These are phyloP conservation scores for Nicotiana benthamiana DNA, from an alignment of 257 asterid genomes.

Conservation along the genomic window DNA sequence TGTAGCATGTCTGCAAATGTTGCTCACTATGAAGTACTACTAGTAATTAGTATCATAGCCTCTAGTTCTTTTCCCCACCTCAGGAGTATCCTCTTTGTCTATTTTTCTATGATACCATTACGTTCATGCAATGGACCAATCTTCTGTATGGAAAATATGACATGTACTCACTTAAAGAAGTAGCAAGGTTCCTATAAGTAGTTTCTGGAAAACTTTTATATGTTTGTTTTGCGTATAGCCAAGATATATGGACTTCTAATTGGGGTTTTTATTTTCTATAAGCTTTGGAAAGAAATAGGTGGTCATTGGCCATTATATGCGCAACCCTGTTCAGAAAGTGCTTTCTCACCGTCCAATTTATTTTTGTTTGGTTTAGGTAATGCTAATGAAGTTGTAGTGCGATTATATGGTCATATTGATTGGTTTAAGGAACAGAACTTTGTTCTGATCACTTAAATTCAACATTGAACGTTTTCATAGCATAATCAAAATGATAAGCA, in stretches of 20 bases:
- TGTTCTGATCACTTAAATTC: neutral
- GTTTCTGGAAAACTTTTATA: neutral
- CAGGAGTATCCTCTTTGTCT: neutral
- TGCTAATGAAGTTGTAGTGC: neutral
- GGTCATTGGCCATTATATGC: neutral
- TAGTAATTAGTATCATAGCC: neutral
- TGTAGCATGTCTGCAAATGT: neutral
- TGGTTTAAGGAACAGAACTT: neutral
- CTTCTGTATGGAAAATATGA: neutral
- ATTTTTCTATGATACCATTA: neutral
- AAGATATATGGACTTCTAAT: neutral
- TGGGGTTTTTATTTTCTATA: neutral
- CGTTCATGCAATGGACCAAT: neutral
- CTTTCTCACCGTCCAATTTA: neutral
- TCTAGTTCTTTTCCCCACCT: neutral
- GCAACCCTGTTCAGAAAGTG: neutral
- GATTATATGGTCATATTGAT: neutral
- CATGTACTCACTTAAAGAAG: neutral
- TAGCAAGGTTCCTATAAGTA: neutral
- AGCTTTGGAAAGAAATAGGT: neutral
- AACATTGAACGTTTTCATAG: neutral
- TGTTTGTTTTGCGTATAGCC: neutral
- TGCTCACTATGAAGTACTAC: neutral
- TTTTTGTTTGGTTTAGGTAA: neutral
- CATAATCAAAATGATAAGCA: neutral